Conservation (phyloP, 2,329 filamentous ascomycete species). For the Pezicula neosporulosa region DNA sequence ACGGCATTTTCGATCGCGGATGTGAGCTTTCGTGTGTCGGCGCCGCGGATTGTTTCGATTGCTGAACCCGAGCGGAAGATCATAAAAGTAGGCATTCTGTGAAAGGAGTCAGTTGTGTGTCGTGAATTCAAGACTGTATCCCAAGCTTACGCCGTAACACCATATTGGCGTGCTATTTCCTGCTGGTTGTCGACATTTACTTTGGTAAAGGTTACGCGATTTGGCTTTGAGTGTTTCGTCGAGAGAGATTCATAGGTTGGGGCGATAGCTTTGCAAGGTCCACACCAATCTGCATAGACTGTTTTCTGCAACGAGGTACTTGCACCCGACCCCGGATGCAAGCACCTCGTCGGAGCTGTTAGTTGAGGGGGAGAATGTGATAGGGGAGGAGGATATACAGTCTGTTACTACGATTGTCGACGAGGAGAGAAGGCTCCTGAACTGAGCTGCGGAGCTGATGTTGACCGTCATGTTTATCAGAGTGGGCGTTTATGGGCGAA, state of each 20-base stretch:
- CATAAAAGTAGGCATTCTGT: constrained; percentile 86
- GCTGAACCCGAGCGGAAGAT: constrained; percentile 76
- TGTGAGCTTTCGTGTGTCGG: constrained; percentile 72
- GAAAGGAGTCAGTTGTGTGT: constrained; percentile 5
- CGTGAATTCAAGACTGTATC: background rate
- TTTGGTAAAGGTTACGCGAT: constrained; percentile 85
- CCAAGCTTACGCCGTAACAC: constrained; percentile 65
- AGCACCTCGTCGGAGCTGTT: no score
- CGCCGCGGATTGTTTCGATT: constrained; percentile 75
- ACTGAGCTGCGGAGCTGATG: constrained; percentile 67
- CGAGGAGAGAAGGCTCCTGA: constrained; percentile 66
- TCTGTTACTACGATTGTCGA: constrained; percentile 84
- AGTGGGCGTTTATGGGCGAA: background rate
- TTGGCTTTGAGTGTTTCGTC: constrained; percentile 73
- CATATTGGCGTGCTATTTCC: constrained; percentile 72
- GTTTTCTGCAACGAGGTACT: no score
- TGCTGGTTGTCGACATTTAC: constrained; percentile 85
- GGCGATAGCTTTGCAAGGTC: constrained; percentile 88
- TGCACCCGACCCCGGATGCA: no score
- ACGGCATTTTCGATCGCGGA: constrained; percentile 71
- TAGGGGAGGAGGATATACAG: constrained; percentile 56
- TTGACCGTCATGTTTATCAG: constrained; percentile 34
- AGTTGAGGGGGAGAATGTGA: constrained; percentile 15
- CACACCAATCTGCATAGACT: constrained; percentile 97
- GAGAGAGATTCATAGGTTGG: constrained; percentile 85